Evolutionary conservation across 1,284 basidiomycete species (phyloP), one percentile per base, ranked within the genome.

Genomic region (Schizopora paradoxa): DNA sequence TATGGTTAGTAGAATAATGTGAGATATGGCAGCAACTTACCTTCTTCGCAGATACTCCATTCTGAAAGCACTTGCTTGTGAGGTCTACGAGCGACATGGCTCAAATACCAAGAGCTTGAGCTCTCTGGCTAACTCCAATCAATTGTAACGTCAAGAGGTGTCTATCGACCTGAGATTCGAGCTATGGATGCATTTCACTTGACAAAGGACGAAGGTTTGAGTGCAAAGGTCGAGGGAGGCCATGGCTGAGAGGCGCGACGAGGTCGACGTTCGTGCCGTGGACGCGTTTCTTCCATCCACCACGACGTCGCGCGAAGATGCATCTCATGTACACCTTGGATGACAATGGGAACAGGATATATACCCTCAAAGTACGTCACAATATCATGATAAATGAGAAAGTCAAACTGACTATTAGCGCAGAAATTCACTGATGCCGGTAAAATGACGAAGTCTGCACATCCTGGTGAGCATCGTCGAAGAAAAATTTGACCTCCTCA

Each of bases 321-420:
- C 91, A 94, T 80, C 73, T 94, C 61, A 94, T 95, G 91, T 92
- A 91, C 73, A 91, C 88, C 14, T 59, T 88, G 45, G 87, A 93
- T 61, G 79, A 77, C 52, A 68, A 68, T 47, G 91, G 91, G 26
- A 89, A 82, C 67, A 78, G 91, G 60, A 54, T 89, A 3, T 96
- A 96, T 65, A 94, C 92, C 45, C 77, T 96, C 56, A 93, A 93
- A 66, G 91, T 92, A 53, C 45, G 76, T 55, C 13, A n/a, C 33
- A 4, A 4, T 35, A 32, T 22, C 43, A 14, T 29, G 23, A 28
- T 41, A 14, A 41, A 13, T 26, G 38, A 39, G n/a, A 28, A 10
- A 34, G 25, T 3, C 26, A 18, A 16, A 11, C 21, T 57, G 43
- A 57, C 43, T 23, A 21, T 36, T 41, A 27, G 10, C 36, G 27